These are phyloP conservation scores for Leishmania aethiopica DNA, from an alignment of 208 protist genomes.

Conservation along the genomic window DNA sequence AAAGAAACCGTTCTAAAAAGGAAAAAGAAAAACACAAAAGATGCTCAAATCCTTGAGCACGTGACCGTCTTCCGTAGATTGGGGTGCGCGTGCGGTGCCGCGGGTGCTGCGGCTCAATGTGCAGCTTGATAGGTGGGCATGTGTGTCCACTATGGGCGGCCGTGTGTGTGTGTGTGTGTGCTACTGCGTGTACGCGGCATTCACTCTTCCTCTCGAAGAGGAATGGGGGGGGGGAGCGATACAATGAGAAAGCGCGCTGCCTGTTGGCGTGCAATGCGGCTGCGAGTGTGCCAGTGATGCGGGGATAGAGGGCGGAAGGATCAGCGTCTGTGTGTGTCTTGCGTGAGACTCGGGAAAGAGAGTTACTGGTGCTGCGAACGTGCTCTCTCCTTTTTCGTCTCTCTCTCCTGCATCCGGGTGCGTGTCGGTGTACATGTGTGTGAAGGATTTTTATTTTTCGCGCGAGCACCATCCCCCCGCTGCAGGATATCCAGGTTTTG, in stretches of 20 bases:
- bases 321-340: not conserved
- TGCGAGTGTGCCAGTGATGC: not conserved
- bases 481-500: not conserved
- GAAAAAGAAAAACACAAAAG: not conserved
- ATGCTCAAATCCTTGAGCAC: not conserved
- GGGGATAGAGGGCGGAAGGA: not conserved
- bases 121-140: not conserved
- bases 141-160: not conserved
- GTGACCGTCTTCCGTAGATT: not conserved
- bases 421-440: not conserved
- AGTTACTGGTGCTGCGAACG: not conserved
- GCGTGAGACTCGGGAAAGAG: not conserved
- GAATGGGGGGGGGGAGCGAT: not conserved
- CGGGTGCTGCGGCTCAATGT: not conserved
- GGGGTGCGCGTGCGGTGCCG: not conserved
- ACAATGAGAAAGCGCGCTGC: not conserved
- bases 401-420: not conserved
- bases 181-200: not conserved
- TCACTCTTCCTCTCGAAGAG: not conserved
- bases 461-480: not conserved
- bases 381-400: not conserved
- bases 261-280: not conserved
- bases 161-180: not conserved
- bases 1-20: not conserved
- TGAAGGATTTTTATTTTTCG: not conserved